A percentile compares a stretch with the other conserved stretches of the same genome.
Evolutionary conservation across 768 basidiomycete genomes (phyloP).

Genomic region (Leccinum barrowsii): DNA sequence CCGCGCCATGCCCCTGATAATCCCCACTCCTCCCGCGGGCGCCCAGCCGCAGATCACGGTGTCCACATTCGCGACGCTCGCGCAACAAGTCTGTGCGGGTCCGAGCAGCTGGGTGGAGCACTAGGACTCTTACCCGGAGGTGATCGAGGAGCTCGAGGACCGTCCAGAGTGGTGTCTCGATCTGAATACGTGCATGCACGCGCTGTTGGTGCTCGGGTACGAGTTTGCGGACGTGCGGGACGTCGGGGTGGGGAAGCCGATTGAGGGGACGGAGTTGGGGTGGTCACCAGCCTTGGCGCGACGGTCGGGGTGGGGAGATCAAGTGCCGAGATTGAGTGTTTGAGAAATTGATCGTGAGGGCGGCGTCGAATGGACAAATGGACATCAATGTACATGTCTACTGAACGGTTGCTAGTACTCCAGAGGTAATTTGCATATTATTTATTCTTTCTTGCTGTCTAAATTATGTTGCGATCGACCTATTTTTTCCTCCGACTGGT

Average conservation of each 20-base stretch:
- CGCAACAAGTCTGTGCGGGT: constrained; percentile 71
- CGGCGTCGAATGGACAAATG: not conserved
- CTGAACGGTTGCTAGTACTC: not conserved
- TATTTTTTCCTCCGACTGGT: not conserved
- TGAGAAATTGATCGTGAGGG: not conserved
- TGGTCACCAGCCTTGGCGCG: constrained; percentile 79
- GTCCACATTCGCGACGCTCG: constrained; percentile 57
- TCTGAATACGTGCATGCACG: constrained; percentile 86
- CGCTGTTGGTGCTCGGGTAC: constrained; percentile 75
- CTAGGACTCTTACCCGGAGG: constrained; percentile 42
- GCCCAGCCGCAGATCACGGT: constrained; percentile 40
- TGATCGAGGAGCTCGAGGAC: constrained; percentile 67
- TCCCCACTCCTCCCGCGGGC: constrained; percentile 21
- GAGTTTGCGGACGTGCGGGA: constrained; percentile 72
- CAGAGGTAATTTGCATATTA: not conserved
- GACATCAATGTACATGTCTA: not conserved
- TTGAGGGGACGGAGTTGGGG: constrained; percentile 86
- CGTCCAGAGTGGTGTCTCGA: constrained; percentile 93
- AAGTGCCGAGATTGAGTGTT: constrained; percentile 41
- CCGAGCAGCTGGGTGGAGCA: constrained; percentile 51
- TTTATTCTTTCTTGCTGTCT: not conserved
- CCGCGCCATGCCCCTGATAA: constrained; percentile 75
- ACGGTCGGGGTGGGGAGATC: constrained; percentile 62
- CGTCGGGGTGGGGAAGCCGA: constrained; percentile 80
- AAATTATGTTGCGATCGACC: not conserved